phyloP scores from a whole-genome alignment of 1,139 yeast species.

The Scheffersomyces lignicola region DNA sequence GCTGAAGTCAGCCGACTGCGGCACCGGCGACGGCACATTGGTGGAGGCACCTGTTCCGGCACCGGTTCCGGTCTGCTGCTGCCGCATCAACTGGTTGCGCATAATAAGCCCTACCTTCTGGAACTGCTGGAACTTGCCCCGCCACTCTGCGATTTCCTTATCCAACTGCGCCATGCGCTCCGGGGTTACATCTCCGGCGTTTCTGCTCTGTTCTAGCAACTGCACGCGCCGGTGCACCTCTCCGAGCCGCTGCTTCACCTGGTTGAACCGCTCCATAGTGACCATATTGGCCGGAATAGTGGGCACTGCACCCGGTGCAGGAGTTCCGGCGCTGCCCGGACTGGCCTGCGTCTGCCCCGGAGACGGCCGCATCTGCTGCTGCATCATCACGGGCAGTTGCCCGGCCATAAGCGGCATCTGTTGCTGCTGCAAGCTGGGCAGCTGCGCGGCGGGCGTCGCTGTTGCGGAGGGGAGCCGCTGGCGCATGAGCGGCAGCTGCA shows the following conservation, averaged over 20 bases:
- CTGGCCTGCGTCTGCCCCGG: constrained; percentile 3
- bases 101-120: constrained; percentile 42
- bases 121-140: constrained; percentile 37
- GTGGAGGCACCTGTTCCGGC: constrained; percentile 3
- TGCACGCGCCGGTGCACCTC: constrained; percentile 47
- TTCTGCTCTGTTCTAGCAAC: constrained; percentile 29
- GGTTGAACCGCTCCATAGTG: constrained; percentile 43
- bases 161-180: constrained; percentile 36
- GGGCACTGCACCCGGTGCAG: constrained; percentile 4
- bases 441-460: constrained; percentile 11
- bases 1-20: not conserved
- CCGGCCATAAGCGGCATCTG: constrained; percentile 2
- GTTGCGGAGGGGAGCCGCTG: constrained; percentile 6
- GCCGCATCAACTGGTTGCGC: constrained; percentile 38
- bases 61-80: constrained; percentile 8
- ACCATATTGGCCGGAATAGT: constrained; percentile 31
- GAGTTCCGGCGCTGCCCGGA: not conserved
- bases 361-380: constrained; percentile 9
- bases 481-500: constrained; percentile 3
- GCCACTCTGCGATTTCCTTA: constrained; percentile 37
- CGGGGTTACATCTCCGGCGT: constrained; percentile 19
- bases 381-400: constrained; percentile 11
- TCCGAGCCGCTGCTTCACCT: constrained; percentile 36
- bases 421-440: constrained; percentile 9
- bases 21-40: constrained; percentile 3